Evolutionary conservation across 805 yeast species (phyloP).

Genomic region (Zygoascus flipseniorum): DNA sequence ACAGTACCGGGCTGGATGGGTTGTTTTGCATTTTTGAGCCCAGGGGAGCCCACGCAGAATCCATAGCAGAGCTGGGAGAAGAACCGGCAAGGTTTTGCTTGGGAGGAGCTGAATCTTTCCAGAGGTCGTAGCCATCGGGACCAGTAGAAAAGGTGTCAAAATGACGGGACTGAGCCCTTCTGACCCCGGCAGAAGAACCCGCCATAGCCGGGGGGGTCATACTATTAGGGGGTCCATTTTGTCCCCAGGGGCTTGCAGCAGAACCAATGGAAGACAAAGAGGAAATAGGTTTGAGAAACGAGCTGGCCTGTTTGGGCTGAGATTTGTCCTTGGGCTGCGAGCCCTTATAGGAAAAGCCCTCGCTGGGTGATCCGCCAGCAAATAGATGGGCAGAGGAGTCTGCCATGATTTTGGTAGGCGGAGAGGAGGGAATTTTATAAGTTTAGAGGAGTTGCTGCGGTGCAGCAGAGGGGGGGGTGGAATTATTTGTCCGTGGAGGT

Average conservation of each 20-base stretch:
- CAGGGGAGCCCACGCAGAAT: not conserved
- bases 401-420: not conserved
- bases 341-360: not conserved
- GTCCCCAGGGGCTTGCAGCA: not conserved
- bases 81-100: not conserved
- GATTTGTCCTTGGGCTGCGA: not conserved
- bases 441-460: not conserved
- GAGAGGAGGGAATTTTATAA: not conserved
- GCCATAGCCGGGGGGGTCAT: not conserved
- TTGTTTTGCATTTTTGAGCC: not conserved
- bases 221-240: not conserved
- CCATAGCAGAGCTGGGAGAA: not conserved
- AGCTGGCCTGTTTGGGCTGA: not conserved
- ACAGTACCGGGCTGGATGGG: slow-evolving; percentile 2
- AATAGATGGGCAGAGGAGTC: not conserved
- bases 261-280: not conserved
- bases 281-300: not conserved
- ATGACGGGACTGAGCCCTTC: slow-evolving; percentile 20
- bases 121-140: slow-evolving; percentile 1
- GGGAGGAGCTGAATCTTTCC: not conserved
- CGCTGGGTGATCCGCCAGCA: not conserved
- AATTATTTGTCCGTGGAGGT: not conserved
- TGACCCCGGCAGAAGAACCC: slow-evolving; percentile 1
- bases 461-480: not conserved
- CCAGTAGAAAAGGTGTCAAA: slow-evolving; percentile 13